These are phyloP conservation scores for Tylopilus plumbeoviolaceoides DNA, from an alignment of 768 basidiomycete species.

Conservation along the genomic window DNA sequence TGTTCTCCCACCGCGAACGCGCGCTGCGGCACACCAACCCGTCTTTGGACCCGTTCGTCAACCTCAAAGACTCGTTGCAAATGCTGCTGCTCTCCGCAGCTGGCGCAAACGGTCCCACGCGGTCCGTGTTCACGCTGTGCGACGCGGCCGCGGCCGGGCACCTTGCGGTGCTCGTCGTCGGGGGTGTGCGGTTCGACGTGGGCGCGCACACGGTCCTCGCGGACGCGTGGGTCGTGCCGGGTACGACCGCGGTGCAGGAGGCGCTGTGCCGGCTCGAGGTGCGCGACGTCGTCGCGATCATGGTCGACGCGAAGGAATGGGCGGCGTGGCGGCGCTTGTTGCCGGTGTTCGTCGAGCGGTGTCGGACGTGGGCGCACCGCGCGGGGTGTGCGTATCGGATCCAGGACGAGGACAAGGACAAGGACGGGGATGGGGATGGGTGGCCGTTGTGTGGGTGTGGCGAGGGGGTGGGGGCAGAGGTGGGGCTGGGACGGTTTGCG, in stretches of 20 bases:
- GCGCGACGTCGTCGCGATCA: conserved; percentile 8
- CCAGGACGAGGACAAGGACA: conserved; percentile 21
- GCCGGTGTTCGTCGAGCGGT: conserved; percentile 49
- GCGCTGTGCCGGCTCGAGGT: conserved; percentile 10
- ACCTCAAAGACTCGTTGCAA: conserved; percentile 32
- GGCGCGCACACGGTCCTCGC: conserved; percentile 47
- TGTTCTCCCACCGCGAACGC: conserved; percentile 33
- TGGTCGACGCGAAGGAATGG: conserved; percentile 15
- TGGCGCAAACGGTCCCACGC: conserved; percentile 20
- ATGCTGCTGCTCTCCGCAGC: conserved; percentile 23
- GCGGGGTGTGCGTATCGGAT: conserved; percentile 49
- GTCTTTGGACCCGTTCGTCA: conserved; percentile 23
- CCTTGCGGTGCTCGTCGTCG: conserved; percentile 46
- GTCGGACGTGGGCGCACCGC: conserved; percentile 49
- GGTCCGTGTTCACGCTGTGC: conserved; percentile 19
- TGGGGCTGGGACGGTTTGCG: conserved; percentile 34
- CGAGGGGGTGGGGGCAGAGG: conserved; percentile 41
- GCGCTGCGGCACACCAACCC: neutral
- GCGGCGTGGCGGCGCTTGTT: conserved; percentile 49
- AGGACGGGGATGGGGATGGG: too few species aligned
- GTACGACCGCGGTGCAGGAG: conserved; percentile 15
- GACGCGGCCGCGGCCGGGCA: conserved; percentile 9
- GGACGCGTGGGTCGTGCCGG: conserved; percentile 45
- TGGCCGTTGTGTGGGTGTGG: conserved; percentile 54
- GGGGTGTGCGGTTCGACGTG: conserved; percentile 44